A percentile compares a stretch with the other conserved stretches of the same genome.
phyloP scores from a whole-genome alignment of 2,329 filamentous ascomycete species.

The Talaromyces sp. region DNA sequence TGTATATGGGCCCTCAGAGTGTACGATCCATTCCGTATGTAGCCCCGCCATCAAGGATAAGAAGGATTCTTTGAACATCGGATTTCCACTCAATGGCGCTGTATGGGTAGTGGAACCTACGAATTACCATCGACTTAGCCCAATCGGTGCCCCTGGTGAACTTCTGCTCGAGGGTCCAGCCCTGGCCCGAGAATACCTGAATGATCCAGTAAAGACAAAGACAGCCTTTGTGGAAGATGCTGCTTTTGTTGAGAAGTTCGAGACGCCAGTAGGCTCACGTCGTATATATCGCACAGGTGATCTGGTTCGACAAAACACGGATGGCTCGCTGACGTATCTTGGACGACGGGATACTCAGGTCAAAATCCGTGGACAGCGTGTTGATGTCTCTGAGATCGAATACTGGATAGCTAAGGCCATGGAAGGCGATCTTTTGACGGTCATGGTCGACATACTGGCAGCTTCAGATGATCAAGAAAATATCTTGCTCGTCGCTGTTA shows the following conservation, averaged over 20 bases:
- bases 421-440: background rate
- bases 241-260: background rate
- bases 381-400: slow-evolving; percentile 42
- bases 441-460: background rate
- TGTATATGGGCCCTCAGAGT: slow-evolving; percentile 38
- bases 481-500: background rate
- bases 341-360: slow-evolving; percentile 38
- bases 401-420: slow-evolving; percentile 3
- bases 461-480: background rate
- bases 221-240: background rate
- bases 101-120: slow-evolving; percentile 34
- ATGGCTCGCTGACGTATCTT: slow-evolving; percentile 33
- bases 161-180: background rate
- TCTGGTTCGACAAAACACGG: slow-evolving; percentile 31
- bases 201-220: background rate
- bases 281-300: slow-evolving; percentile 37
- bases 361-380: slow-evolving; percentile 41
- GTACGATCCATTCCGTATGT: background rate
- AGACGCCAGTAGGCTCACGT: slow-evolving; percentile 22
- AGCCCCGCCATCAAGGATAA: background rate
- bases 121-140: background rate
- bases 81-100: slow-evolving; percentile 41
- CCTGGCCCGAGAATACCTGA: background rate
- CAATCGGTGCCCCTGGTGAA: background rate
- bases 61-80: slow-evolving; percentile 2